A percentile compares a stretch with the other conserved stretches of the same genome.
phyloP scores from a whole-genome alignment of 2,329 filamentous ascomycete genomes.

The Metarhizium rileyi region DNA sequence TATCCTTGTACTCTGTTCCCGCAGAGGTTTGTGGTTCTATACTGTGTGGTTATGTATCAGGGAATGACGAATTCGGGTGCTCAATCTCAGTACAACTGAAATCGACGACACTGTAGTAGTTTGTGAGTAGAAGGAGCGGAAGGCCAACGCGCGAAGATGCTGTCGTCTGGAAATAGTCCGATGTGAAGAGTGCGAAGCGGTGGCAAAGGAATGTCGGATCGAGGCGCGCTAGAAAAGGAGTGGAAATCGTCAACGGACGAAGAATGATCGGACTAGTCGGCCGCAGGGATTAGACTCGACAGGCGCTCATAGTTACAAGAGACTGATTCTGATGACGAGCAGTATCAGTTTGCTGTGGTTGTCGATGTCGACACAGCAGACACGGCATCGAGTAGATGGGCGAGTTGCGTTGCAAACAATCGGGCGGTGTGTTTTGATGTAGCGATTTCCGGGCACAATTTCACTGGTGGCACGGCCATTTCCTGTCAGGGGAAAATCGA shows the following conservation, averaged over 20 bases:
- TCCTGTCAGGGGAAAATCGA: no score
- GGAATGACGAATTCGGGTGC: not conserved
- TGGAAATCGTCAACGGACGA: slow-evolving; percentile 2
- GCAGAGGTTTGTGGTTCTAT: not conserved
- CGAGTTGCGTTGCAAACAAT: no score
- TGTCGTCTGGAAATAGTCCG: not conserved
- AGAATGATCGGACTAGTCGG: not conserved
- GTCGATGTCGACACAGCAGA: no score
- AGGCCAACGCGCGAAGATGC: not conserved
- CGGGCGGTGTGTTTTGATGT: no score
- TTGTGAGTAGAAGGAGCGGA: not conserved
- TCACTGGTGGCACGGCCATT: no score
- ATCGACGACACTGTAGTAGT: not conserved
- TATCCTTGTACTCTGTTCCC: not conserved
- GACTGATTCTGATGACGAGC: no score
- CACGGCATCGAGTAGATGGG: not conserved
- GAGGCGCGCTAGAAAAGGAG: not conserved
- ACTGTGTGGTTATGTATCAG: not conserved
- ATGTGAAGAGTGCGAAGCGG: not conserved
- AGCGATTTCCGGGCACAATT: no score
- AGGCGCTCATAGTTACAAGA: not conserved
- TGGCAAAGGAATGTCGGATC: not conserved
- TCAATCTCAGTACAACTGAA: not conserved
- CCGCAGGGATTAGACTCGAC: not conserved
- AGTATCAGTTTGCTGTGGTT: no score